A percentile compares a stretch with the other conserved stretches of the same genome.
Evolutionary conservation across 495 filamentous ascomycete genomes (phyloP).

Genomic region (Apodospora peruviana): DNA sequence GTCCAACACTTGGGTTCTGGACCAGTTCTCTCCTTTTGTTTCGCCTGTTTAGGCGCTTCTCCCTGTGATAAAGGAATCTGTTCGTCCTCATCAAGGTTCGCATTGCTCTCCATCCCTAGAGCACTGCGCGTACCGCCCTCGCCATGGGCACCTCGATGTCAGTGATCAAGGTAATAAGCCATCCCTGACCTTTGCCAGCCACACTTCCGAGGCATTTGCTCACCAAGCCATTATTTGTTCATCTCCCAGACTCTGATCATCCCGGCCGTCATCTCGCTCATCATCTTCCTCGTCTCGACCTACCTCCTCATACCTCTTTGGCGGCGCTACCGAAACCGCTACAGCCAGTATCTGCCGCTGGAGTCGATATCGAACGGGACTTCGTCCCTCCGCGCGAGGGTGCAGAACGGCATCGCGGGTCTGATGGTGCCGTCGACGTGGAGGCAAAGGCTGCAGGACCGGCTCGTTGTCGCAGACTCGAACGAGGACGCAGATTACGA

Average conservation of each 20-base stretch:
- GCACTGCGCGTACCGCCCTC: background rate
- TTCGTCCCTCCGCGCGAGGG: constrained; percentile 54
- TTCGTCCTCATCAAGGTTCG: no score
- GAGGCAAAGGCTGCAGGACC: constrained; percentile 34
- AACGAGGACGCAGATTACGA: constrained; percentile 40
- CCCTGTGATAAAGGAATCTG: no score
- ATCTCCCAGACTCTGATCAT: constrained; percentile 68
- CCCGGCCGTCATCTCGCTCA: constrained; percentile 70
- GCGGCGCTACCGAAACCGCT: constrained; percentile 68
- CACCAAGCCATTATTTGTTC: no score
- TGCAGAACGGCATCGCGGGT: constrained; percentile 49
- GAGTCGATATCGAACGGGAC: constrained; percentile 59
- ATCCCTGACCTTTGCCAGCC: background rate
- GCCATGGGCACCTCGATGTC: constrained; percentile 34
- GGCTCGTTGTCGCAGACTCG: constrained; percentile 33
- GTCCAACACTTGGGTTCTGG: no score
- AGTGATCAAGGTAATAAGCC: constrained; percentile 38
- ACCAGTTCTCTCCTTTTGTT: no score
- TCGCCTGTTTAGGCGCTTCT: no score
- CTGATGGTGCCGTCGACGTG: constrained; percentile 54
- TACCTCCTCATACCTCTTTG: constrained; percentile 71
- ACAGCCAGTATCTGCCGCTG: constrained; percentile 64
- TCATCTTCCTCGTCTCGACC: constrained; percentile 65
- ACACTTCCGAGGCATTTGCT: no score
- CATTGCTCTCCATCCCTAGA: background rate